A percentile compares a stretch with the other conserved stretches of the same genome.
Conservation (phyloP, 345 rosid genomes). For the Brassica juncea region DNA sequence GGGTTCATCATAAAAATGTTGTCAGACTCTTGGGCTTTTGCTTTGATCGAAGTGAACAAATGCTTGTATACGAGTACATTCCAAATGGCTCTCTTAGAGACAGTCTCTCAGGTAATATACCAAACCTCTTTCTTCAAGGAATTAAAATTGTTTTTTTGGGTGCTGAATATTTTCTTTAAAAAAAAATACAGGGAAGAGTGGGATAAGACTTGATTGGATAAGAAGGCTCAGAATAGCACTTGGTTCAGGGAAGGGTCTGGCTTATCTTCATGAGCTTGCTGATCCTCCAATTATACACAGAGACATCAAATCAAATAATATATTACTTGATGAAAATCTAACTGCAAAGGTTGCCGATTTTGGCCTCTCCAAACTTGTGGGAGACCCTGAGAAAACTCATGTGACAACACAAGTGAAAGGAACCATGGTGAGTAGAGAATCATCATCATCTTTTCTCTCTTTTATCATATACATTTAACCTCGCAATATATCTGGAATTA, state of each 20-base stretch:
- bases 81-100: slow-evolving; percentile 69
- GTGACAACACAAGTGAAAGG: slow-evolving; percentile 96
- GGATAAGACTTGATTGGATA: slow-evolving; percentile 78
- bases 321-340: slow-evolving; percentile 72
- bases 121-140: background rate
- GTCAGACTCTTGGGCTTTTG: slow-evolving; percentile 75
- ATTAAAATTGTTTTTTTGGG: background rate
- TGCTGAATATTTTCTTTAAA: background rate
- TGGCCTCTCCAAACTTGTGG: slow-evolving; percentile 79
- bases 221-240: slow-evolving; percentile 76
- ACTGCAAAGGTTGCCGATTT: slow-evolving; percentile 93
- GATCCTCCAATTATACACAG: slow-evolving; percentile 95
- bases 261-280: slow-evolving; percentile 92
- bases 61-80: slow-evolving; percentile 73
- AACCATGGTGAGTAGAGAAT: slow-evolving; percentile 70
- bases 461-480: background rate
- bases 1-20: slow-evolving; percentile 85
- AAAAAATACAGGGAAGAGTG: slow-evolving; percentile 61
- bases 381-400: slow-evolving; percentile 62
- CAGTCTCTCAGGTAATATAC: slow-evolving; percentile 63
- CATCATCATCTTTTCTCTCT: background rate
- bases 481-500: slow-evolving; percentile 20
- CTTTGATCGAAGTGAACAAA: slow-evolving; percentile 70
- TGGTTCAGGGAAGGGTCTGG: slow-evolving; percentile 80
- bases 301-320: slow-evolving; percentile 85